A percentile compares a stretch with the other conserved stretches of the same genome.
Evolutionary conservation across 2,329 filamentous ascomycete species (phyloP).

Genomic region (Plenodomus tracheiphilus): DNA sequence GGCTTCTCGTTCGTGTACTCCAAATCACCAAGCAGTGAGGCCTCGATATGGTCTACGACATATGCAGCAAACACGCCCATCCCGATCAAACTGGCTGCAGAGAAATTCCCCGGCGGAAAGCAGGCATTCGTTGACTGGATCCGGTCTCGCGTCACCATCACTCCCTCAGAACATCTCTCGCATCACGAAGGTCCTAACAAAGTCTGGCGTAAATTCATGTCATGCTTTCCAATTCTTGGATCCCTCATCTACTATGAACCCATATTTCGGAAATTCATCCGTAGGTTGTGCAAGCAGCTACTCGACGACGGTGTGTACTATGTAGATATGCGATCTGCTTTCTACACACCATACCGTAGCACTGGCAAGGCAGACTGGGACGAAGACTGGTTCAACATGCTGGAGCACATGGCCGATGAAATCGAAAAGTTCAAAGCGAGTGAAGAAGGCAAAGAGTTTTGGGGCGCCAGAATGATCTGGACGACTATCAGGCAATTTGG

Average conservation of each 20-base stretch:
- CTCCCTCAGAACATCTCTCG: slow-evolving; percentile 70
- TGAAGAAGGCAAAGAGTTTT: slow-evolving; percentile 74
- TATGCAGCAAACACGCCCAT: slow-evolving; percentile 66
- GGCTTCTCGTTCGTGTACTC: slow-evolving; percentile 62
- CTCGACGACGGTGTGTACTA: slow-evolving; percentile 82
- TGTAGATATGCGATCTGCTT: slow-evolving; percentile 79
- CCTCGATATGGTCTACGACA: slow-evolving; percentile 65
- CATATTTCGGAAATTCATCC: slow-evolving; percentile 77
- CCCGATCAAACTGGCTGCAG: slow-evolving; percentile 64
- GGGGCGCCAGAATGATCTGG: slow-evolving; percentile 86
- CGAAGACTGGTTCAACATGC: slow-evolving; percentile 68
- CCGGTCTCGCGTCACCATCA: slow-evolving; percentile 71
- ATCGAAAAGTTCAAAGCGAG: slow-evolving; percentile 73
- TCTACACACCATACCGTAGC: slow-evolving; percentile 70
- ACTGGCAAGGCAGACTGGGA: slow-evolving; percentile 68
- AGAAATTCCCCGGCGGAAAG: slow-evolving; percentile 73
- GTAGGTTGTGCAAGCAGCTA: slow-evolving; percentile 69
- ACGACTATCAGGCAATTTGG: slow-evolving; percentile 69
- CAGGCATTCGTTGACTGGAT: slow-evolving; percentile 78
- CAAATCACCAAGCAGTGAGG: slow-evolving; percentile 44
- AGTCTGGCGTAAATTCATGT: slow-evolving; percentile 80
- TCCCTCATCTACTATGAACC: slow-evolving; percentile 87
- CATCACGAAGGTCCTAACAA: slow-evolving; percentile 83
- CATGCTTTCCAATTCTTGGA: slow-evolving; percentile 72
- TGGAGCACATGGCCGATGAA: slow-evolving; percentile 76